A percentile compares a stretch with the other conserved stretches of the same genome.
These are phyloP conservation scores for Monilinia fructicola DNA, from an alignment of 2,329 filamentous ascomycete genomes.

Conservation along the genomic window DNA sequence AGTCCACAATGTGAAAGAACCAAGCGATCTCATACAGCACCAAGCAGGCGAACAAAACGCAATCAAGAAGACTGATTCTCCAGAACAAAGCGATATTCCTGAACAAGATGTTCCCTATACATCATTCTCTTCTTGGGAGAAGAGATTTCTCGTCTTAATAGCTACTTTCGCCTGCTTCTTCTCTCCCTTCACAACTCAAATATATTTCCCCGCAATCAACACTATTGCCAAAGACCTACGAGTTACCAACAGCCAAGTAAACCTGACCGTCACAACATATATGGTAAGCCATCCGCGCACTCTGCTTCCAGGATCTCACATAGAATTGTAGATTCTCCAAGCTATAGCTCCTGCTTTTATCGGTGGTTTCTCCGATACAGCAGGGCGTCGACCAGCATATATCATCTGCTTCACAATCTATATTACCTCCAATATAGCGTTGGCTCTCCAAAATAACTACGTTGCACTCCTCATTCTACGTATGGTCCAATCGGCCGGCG, in stretches of 20 bases:
- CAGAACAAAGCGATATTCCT: background rate
- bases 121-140: slow-evolving; percentile 40
- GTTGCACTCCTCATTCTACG: slow-evolving; percentile 53
- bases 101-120: slow-evolving; percentile 32
- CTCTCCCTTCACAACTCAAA: slow-evolving; percentile 50
- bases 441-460: slow-evolving; percentile 52
- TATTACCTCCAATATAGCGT: slow-evolving; percentile 53
- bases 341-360: slow-evolving; percentile 57
- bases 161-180: slow-evolving; percentile 27
- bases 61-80: background rate
- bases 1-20: background rate
- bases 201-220: slow-evolving; percentile 56
- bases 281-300: slow-evolving; percentile 34
- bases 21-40: background rate
- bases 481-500: slow-evolving; percentile 53
- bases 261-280: slow-evolving; percentile 44
- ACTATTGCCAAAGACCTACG: slow-evolving; percentile 49
- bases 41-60: too few relatives aligned
- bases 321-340: slow-evolving; percentile 50
- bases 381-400: slow-evolving; percentile 56
- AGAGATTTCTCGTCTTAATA: slow-evolving; percentile 48
- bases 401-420: slow-evolving; percentile 54
- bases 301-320: background rate
- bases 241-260: slow-evolving; percentile 44
- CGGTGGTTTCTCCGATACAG: slow-evolving; percentile 54